These are phyloP conservation scores for Cetradonia linearis DNA, from an alignment of 495 filamentous ascomycete genomes.

Conservation along the genomic window DNA sequence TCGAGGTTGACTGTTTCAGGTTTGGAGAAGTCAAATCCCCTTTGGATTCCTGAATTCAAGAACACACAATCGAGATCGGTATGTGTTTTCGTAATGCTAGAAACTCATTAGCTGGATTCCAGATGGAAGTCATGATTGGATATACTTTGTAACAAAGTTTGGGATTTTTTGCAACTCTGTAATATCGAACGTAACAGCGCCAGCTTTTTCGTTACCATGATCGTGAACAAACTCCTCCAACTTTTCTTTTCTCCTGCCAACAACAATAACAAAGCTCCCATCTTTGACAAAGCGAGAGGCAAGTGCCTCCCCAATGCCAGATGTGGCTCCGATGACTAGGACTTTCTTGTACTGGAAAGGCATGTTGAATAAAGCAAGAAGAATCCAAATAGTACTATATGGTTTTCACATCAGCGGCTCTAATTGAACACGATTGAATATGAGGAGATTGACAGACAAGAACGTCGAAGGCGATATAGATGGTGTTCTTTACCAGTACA, in stretches of 20 bases:
- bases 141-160: slow-evolving; percentile 42
- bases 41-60: slow-evolving; percentile 39
- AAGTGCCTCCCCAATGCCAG: slow-evolving; percentile 59
- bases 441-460: too few species aligned
- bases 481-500: neutral
- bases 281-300: slow-evolving; percentile 52
- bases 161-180: slow-evolving; percentile 49
- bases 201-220: slow-evolving; percentile 46
- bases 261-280: slow-evolving; percentile 49
- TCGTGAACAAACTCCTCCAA: slow-evolving; percentile 52
- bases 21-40: slow-evolving; percentile 48
- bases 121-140: neutral
- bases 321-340: slow-evolving; percentile 61
- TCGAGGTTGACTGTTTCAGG: slow-evolving; percentile 48
- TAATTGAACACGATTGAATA: too few species aligned
- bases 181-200: slow-evolving; percentile 51
- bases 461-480: too few species aligned
- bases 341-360: slow-evolving; percentile 57
- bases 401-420: too few species aligned
- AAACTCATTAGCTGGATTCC: neutral
- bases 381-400: too few species aligned
- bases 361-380: slow-evolving; percentile 31
- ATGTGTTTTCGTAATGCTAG: slow-evolving; percentile 45
- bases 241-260: slow-evolving; percentile 55
- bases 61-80: slow-evolving; percentile 39